Percentiles rank a stretch among this genome's conserved stretches.
These are phyloP conservation scores for Phytopythium litorale DNA, from an alignment of 352 stramenopile species.

Conservation along the genomic window DNA sequence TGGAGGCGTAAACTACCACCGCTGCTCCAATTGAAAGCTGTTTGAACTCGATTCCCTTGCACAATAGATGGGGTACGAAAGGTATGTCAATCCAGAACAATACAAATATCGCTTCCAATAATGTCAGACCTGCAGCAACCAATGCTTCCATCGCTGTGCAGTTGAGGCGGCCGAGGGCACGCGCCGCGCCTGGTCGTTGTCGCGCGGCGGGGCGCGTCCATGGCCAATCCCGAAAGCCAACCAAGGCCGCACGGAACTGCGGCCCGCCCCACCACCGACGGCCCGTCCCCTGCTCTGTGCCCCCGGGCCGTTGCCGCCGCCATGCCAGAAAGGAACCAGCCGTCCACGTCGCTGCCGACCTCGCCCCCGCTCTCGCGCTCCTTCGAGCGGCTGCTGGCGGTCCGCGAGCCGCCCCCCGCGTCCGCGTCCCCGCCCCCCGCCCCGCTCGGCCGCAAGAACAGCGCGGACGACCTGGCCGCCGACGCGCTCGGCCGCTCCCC, in stretches of 20 bases:
- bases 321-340: slow-evolving; percentile 8
- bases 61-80: too few relatives aligned
- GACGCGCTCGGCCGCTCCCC: slow-evolving; percentile 38
- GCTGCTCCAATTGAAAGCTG: too few relatives aligned
- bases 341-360: slow-evolving; percentile 3
- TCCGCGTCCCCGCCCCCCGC: slow-evolving; percentile 6
- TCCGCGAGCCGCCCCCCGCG: slow-evolving; percentile 8
- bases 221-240: neutral
- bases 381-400: slow-evolving; percentile 12
- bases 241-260: neutral
- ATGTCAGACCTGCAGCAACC: too few relatives aligned
- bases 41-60: too few relatives aligned
- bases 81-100: too few relatives aligned
- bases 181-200: neutral
- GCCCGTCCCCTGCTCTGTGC: neutral
- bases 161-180: too few relatives aligned
- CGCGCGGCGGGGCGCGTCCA: neutral
- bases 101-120: too few relatives aligned
- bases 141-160: too few relatives aligned
- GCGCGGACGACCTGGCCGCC: slow-evolving; percentile 57
- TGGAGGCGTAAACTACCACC: neutral
- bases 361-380: slow-evolving; percentile 17
- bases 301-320: neutral
- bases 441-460: slow-evolving; percentile 38
- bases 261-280: neutral